These are phyloP conservation scores for Ophiocordyceps camponoti-floridani DNA, from an alignment of 2,329 filamentous ascomycete species.

Conservation along the genomic window DNA sequence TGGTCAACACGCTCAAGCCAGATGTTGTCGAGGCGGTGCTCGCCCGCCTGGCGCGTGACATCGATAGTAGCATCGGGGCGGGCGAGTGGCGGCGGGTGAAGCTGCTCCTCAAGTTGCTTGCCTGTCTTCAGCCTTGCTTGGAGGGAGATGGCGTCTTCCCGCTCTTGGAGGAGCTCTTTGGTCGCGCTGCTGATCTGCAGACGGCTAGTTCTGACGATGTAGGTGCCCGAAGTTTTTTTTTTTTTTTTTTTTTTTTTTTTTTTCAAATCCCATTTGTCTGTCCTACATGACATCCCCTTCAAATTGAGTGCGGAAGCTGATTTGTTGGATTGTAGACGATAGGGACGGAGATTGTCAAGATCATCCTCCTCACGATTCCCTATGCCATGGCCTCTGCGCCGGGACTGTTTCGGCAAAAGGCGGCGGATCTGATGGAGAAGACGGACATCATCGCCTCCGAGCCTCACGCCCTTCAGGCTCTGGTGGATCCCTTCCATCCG, in stretches of 20 bases:
- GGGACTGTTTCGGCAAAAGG: conserved; percentile 52
- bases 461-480: conserved; percentile 63
- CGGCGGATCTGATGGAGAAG: conserved; percentile 69
- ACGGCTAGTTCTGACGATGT: conserved; percentile 87
- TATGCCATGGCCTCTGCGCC: conserved; percentile 68
- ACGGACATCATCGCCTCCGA: conserved; percentile 89
- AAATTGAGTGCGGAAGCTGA: not conserved
- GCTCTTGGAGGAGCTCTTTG: conserved; percentile 78
- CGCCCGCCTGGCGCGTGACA: conserved; percentile 35
- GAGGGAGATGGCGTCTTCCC: conserved; percentile 75
- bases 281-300: no score
- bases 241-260: not conserved
- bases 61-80: conserved; percentile 48
- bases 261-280: not conserved
- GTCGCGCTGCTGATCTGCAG: conserved; percentile 78
- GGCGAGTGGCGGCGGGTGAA: conserved; percentile 88
- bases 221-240: conserved; percentile 20
- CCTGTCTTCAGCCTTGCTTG: conserved; percentile 64
- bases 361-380: conserved; percentile 85
- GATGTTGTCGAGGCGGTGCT: conserved; percentile 60
- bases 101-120: conserved; percentile 73
- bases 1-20: conserved; percentile 60
- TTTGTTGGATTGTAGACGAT: conserved; percentile 31
- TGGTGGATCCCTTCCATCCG: conserved; percentile 71
- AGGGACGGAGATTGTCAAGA: conserved; percentile 81